Base-by-base conservation (phyloP, 768 basidiomycete genomes). In the Leucogyrophana mollusca region DNA sequence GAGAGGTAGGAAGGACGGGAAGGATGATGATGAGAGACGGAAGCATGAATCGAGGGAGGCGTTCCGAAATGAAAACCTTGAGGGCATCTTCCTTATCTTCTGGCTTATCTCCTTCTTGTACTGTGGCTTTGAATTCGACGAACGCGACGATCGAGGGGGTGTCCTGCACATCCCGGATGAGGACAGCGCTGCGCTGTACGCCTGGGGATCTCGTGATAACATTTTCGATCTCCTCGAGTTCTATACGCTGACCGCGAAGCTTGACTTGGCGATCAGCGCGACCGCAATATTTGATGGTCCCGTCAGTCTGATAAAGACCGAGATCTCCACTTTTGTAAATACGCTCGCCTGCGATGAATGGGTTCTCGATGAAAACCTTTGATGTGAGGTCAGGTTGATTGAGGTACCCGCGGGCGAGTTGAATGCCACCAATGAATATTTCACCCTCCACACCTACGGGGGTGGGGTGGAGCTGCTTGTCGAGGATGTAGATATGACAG, bases 181-280 rank as follows among this genome's bases (percentile, higher is more conserved):
- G 44, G 27, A 59, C 60, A 4, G 54, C 58, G 21, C 39, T 52
- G 8, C 58, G 54, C 38, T 51, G 51, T 7, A 60, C 54, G n/a
- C 34, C 25, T 2, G 53, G 25, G 34, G 51, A 58, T 36, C 62
- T 64, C 40, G 50, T 50, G 11, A 64, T 62, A 1, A 62, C 61
- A 34, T 57, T 55, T 52, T 67, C 65, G 13, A 67, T 56, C 47
- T 67, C 65, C 11, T 62, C 60, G 10, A 62, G 59, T 34, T 67
- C 65, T n/a, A 67, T 59, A 20, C 66, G 62, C 20, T 57, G 60
- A 21, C 66, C 65, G 6, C 62, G 60, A 46, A 67, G 54, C 48
- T 67, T 67, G 45, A 67, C 57, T 34, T 67, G 65, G 30, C 64
- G 55, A 56, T 67, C 66, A 13, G 54, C 53, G 21, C 66, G 64